These are phyloP conservation scores for Pyrenula massariospora DNA, from an alignment of 495 filamentous ascomycete genomes.

Conservation along the genomic window DNA sequence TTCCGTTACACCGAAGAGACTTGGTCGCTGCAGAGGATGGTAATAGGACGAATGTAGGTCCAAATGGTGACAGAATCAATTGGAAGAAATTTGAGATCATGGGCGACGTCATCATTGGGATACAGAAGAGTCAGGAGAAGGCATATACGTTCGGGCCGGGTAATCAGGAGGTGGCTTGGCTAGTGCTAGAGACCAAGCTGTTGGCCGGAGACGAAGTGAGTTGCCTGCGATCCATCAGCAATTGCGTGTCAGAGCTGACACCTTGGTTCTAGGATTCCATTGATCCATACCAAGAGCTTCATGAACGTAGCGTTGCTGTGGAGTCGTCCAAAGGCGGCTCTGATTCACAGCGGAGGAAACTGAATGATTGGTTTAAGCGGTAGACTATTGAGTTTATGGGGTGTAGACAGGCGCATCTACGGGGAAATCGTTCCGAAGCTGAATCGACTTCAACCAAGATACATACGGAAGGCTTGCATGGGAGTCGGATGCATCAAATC, in stretches of 20 bases:
- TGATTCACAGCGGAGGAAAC: constrained; percentile 3
- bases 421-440: too few species aligned
- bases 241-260: neutral
- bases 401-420: too few species aligned
- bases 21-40: constrained; percentile 87
- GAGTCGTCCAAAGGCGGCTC: constrained; percentile 8
- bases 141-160: constrained; percentile 61
- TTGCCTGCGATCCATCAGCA: too few species aligned
- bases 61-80: constrained; percentile 68
- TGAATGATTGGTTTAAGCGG: constrained; percentile 13
- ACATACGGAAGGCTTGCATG: neutral
- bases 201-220: constrained; percentile 39
- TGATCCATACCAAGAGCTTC: constrained; percentile 9
- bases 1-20: constrained; percentile 83
- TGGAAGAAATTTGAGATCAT: constrained; percentile 98
- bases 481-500: too few species aligned
- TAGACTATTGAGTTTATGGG: too few species aligned
- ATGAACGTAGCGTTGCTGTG: constrained; percentile 12
- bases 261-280: neutral
- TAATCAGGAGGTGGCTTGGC: constrained; percentile 52
- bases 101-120: constrained; percentile 77
- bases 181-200: constrained; percentile 59
- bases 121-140: constrained; percentile 80
- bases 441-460: too few species aligned
- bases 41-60: constrained; percentile 73